Evolutionary conservation across 768 basidiomycete genomes (phyloP).

Genomic region (Amanita jacksonii): DNA sequence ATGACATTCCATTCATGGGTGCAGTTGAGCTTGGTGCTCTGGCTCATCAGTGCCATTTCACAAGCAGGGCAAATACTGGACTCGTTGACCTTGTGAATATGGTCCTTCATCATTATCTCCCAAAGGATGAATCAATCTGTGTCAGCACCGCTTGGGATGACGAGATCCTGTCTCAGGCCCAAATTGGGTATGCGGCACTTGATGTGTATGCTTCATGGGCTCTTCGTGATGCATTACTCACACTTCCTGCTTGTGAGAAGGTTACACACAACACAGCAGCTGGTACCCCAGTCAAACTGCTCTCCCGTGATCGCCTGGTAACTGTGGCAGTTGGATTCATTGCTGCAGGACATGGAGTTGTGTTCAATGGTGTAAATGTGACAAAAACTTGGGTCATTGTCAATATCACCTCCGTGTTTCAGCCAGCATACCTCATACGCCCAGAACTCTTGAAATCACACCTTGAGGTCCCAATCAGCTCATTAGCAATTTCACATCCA

Average conservation of each 20-base stretch:
- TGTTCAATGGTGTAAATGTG: conserved; percentile 5
- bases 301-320: conserved; percentile 6
- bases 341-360: conserved; percentile 5
- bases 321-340: conserved; percentile 9
- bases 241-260: conserved; percentile 3
- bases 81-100: conserved; percentile 22
- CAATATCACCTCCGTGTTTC: conserved; percentile 6
- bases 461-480: conserved; percentile 1
- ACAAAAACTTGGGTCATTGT: conserved; percentile 3
- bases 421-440: conserved; percentile 6
- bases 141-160: conserved; percentile 16
- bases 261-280: background rate
- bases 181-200: conserved; percentile 15
- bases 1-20: conserved; percentile 15
- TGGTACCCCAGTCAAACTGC: conserved; percentile 7
- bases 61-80: conserved; percentile 13
- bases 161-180: conserved; percentile 9
- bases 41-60: conserved; percentile 18
- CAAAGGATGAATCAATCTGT: conserved; percentile 13
- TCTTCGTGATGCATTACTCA: conserved; percentile 10
- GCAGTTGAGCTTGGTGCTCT: conserved; percentile 19
- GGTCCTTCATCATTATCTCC: conserved; percentile 16
- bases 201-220: conserved; percentile 14
- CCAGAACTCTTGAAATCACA: conserved; percentile 1
- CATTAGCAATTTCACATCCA: background rate